These are phyloP conservation scores for Fusarium nematophilum DNA, from an alignment of 2,329 filamentous ascomycete genomes.

Conservation along the genomic window DNA sequence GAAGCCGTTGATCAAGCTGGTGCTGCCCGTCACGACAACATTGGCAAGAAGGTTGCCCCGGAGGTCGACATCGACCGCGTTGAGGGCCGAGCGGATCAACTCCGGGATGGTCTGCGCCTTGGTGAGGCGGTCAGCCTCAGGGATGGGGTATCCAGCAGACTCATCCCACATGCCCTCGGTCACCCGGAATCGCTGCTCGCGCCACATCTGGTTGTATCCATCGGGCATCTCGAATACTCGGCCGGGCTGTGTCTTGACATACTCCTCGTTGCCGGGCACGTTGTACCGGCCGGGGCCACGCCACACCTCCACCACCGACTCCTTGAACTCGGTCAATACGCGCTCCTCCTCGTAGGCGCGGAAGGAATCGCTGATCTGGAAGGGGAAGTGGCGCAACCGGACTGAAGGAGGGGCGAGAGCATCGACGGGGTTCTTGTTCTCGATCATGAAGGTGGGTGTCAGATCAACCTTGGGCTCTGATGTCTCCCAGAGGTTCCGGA, in stretches of 20 bases:
- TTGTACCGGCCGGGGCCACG: slow-evolving; percentile 77
- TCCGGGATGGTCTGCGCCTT: slow-evolving; percentile 85
- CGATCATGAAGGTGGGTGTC: slow-evolving; percentile 87
- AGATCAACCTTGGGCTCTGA: slow-evolving; percentile 78
- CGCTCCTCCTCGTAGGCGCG: slow-evolving; percentile 89
- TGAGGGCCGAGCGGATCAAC: slow-evolving; percentile 81
- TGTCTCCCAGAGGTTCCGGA: slow-evolving; percentile 81
- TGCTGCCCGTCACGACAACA: slow-evolving; percentile 91
- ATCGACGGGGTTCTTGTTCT: slow-evolving; percentile 89
- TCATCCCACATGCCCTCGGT: slow-evolving; percentile 94
- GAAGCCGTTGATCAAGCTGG: slow-evolving; percentile 89
- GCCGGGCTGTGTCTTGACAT: slow-evolving; percentile 77
- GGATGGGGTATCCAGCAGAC: slow-evolving; percentile 71
- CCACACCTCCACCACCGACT: slow-evolving; percentile 96
- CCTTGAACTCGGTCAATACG: slow-evolving; percentile 95
- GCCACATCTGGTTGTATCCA: slow-evolving; percentile 95
- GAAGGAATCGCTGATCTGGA: slow-evolving; percentile 75
- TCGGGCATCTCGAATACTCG: slow-evolving; percentile 97
- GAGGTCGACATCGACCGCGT: slow-evolving; percentile 88
- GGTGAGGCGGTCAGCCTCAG: slow-evolving; percentile 61
- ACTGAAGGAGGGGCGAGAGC: slow-evolving; percentile 83
- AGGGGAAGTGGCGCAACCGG: slow-evolving; percentile 76
- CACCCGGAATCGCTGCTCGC: slow-evolving; percentile 85
- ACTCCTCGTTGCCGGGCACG: slow-evolving; percentile 78
- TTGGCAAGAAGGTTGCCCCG: slow-evolving; percentile 86